phyloP scores from a whole-genome alignment of 331 rosid genomes.

The Malus hybrid region DNA sequence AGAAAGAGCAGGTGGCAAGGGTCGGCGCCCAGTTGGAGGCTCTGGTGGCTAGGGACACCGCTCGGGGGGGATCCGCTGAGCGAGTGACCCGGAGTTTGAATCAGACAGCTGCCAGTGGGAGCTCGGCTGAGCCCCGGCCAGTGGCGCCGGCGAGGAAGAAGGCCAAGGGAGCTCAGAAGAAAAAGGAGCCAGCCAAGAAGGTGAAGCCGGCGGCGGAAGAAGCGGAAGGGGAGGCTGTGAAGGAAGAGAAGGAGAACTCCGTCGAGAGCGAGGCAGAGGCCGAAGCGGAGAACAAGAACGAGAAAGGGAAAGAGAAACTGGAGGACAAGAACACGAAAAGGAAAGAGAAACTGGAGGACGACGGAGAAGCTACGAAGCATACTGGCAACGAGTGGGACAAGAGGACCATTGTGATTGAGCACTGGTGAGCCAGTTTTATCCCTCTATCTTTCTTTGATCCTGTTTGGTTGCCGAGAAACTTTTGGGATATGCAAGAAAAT shows the following conservation, averaged over 20 bases:
- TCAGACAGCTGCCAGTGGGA: neutral
- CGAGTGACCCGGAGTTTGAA: conserved; percentile 25
- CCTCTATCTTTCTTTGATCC: neutral
- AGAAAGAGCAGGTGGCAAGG: neutral
- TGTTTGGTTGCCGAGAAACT: conserved; percentile 2
- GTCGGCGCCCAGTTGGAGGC: no score
- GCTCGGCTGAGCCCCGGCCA: neutral
- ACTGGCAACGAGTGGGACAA: neutral
- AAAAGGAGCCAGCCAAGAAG: neutral
- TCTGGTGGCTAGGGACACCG: neutral
- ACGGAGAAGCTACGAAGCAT: neutral
- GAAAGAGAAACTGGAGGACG: neutral
- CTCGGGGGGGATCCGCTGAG: neutral
- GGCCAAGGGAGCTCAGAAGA: conserved; percentile 9
- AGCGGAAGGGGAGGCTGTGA: neutral
- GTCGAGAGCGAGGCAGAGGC: neutral
- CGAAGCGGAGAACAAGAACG: neutral
- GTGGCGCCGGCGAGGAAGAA: conserved; percentile 21
- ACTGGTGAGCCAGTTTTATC: conserved; percentile 26
- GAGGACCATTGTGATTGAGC: conserved; percentile 44
- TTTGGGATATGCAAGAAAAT: neutral
- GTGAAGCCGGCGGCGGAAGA: neutral
- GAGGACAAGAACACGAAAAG: neutral
- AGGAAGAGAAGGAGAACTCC: neutral
- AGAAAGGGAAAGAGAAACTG: neutral